Base-by-base conservation (phyloP, 371 early-diverging fungal species). In the Rhizopus arrhizus region DNA sequence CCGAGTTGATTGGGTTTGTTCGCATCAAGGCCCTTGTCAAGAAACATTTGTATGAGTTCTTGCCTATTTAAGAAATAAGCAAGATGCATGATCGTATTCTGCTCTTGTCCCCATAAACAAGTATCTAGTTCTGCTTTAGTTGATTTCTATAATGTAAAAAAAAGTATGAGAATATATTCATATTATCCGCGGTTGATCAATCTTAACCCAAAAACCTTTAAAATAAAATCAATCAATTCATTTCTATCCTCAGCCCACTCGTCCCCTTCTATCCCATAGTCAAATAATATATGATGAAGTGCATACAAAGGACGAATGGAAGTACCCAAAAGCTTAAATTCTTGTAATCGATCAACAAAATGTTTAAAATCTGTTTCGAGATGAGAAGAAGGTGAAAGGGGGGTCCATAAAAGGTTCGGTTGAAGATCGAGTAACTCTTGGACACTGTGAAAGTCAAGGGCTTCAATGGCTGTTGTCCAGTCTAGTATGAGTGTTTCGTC, bases 391-490 rank as follows among this genome's bases (percentile, higher is more conserved):
- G 56, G 59, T 38, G 34, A 15, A 9, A 70, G 43, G 13, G 70
- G 66, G 10, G 59, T 59, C 70, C 70, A 70, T 52, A 70, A 28
- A 28, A 70, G 56, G 2, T 56, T 49, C 38, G 70, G 70, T 10
- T 57, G 54, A 15, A 50, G 29, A 29, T 62, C 54, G 35, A 53
- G 53, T 34, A 70, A 29, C 28, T 62, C 59, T 40, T 62, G 65
- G 31, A 70, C 51, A 40, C 40, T 52, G n/a, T 57, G 22, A 34
- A 48, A 43, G 47, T 70, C 70, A 16, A 70, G 45, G 15, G 66
- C 62, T 42, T 70, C 66, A 43, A 70, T 59, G 0, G 70, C 65
- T 29, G 55, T 59, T 13, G 70, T 62, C 70, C 70, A 70, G n/a
- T 70, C 66, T 16, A 51, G 33, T 5, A 70, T 16, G 16, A 62